Percentiles rank a stretch among this genome's conserved stretches.
phyloP scores from a whole-genome alignment of 1,284 basidiomycete species.

The Trametes hirsuta region DNA sequence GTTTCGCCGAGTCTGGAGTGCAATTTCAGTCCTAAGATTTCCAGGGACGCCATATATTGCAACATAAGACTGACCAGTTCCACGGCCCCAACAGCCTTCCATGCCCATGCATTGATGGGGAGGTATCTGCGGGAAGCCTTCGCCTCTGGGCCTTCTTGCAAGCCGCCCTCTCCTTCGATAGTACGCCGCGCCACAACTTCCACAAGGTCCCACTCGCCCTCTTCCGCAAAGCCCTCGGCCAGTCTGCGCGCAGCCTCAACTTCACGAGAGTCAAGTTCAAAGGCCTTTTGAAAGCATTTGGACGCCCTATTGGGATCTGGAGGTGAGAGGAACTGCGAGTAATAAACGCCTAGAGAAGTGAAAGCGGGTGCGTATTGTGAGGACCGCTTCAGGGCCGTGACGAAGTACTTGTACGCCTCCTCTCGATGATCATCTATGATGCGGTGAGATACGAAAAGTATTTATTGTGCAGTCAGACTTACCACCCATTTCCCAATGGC shows the following conservation, averaged over 20 bases:
- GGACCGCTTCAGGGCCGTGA: constrained; percentile 79
- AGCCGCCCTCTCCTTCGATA: constrained; percentile 90
- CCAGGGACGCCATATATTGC: not conserved
- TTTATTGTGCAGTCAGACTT: constrained; percentile 28
- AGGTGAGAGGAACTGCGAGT: constrained; percentile 71
- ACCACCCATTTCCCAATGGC: constrained; percentile 80
- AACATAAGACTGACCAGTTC: constrained; percentile 71
- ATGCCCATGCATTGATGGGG: constrained; percentile 94
- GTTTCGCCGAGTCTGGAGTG: constrained; percentile 68
- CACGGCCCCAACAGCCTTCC: constrained; percentile 95
- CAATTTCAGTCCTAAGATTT: not conserved
- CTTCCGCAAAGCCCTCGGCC: constrained; percentile 90
- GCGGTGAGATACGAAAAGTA: not conserved
- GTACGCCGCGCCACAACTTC: constrained; percentile 91
- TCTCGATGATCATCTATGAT: constrained; percentile 48
- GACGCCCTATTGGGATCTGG: constrained; percentile 85
- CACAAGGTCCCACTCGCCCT: constrained; percentile 95
- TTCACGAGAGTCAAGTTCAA: constrained; percentile 93
- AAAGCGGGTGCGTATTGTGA: constrained; percentile 88
- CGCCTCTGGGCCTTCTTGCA: constrained; percentile 60
- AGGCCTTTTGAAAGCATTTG: constrained; percentile 98
- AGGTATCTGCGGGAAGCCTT: constrained; percentile 56
- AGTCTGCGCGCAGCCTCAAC: constrained; percentile 83
- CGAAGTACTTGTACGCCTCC: constrained; percentile 82
- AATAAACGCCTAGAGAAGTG: constrained; percentile 93